Evolutionary conservation across 306 rosid species (phyloP).

Genomic region (Hylodesmum podocarpum): DNA sequence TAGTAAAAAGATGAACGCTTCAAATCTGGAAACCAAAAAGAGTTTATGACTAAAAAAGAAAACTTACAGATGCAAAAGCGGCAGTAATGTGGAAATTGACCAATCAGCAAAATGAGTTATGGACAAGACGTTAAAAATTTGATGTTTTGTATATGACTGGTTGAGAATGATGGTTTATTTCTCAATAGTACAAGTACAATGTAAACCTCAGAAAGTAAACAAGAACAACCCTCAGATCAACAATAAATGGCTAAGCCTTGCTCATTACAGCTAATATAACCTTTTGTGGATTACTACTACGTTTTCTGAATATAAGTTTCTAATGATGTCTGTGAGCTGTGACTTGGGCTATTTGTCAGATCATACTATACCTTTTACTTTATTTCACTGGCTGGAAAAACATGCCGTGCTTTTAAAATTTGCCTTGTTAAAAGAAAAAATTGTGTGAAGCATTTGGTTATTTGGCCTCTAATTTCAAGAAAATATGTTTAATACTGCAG

Average conservation of each 20-base stretch:
- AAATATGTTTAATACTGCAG: slow-evolving; percentile 40
- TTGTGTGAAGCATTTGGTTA: not conserved
- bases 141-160: not conserved
- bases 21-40: not conserved
- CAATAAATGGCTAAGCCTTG: not conserved
- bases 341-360: not conserved
- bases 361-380: not conserved
- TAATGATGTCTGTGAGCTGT: not conserved
- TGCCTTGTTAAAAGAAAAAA: not conserved
- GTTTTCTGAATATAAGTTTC: not conserved
- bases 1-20: not conserved
- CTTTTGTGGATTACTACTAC: not conserved
- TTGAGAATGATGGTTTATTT: not conserved
- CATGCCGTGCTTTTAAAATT: not conserved
- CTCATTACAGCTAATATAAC: not conserved
- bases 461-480: not conserved
- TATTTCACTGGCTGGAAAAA: not conserved
- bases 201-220: not conserved
- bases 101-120: not conserved
- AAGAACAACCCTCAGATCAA: not conserved
- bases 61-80: not conserved
- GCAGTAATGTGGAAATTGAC: not conserved
- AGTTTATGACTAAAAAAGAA: not conserved
- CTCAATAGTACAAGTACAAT: no score
- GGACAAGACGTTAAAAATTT: not conserved